Evolutionary conservation across 2,329 filamentous ascomycete genomes (phyloP), one percentile per base, ranked within the genome.

Genomic region (Aspergillus oerlinghausenensis): DNA sequence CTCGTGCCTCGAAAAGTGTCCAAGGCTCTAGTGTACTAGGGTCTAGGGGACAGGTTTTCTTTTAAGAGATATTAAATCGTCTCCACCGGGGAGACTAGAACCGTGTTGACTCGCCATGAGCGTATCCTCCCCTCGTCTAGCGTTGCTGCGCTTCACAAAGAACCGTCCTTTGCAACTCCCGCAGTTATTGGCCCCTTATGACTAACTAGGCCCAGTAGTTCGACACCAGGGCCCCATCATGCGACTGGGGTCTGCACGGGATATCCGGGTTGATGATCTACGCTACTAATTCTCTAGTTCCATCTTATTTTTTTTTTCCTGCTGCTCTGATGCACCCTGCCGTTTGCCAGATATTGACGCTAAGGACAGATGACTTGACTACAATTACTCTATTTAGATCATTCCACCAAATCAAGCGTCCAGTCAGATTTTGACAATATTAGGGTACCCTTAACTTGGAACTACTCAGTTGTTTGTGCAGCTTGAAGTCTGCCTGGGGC

Each of bases 191-290:
- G 65, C 56, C 57, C 35, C 54, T 54, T 65, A 64, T 56, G 58
- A 59, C 60, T 65, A 60, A 54, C 59, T 55, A 65, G 64, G 63
- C 63, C 65, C 61, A 63, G 65, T 65, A 68, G 65, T 65, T 66
- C 64, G 59, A 65, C 58, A 54, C 49, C 49, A 56, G 32, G 32
- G 14, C 55, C 59, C 52, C 56, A 60, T 70, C 67, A 70, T 69
- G 68, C 64, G 66, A 67, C 65, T 65, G 62, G 66, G 60, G 65
- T 69, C 70, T 71, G 70, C 68, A 72, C 66, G 65, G 65, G 61
- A 61, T 68, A 63, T 59, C 58, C 65, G 60, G 60, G 65, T 60
- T 59, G 61, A 60, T 63, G 67, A 71, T 73, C 70, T 63, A 67
- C 64, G 61, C 62, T 63, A 63, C 65, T 64, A 68, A 67, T 69